Evolutionary conservation across 1,284 basidiomycete genomes (phyloP).

Genomic region (Cryptococcus sp.): DNA sequence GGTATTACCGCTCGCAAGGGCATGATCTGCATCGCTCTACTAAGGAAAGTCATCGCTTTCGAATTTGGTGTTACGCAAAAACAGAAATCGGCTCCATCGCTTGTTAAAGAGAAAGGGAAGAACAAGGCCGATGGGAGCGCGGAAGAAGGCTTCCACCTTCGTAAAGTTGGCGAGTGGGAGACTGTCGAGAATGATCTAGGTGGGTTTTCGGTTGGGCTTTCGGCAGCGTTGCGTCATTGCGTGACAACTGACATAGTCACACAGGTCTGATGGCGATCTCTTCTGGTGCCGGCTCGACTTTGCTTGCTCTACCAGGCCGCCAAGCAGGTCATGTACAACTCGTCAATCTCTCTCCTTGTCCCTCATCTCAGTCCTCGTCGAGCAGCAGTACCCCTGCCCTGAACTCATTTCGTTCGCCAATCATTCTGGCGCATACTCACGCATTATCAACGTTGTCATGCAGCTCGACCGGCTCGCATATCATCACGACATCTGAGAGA

Average conservation of each 20-base stretch:
- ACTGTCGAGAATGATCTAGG: constrained; percentile 86
- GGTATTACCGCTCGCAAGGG: constrained; percentile 77
- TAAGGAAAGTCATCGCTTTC: constrained; percentile 76
- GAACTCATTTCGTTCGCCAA: constrained; percentile 56
- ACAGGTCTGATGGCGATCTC: constrained; percentile 81
- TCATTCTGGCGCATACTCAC: constrained; percentile 82
- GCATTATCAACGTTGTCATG: constrained; percentile 75
- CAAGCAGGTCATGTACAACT: constrained; percentile 90
- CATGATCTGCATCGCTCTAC: constrained; percentile 79
- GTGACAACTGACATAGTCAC: constrained; percentile 4
- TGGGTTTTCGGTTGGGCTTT: constrained; percentile 52
- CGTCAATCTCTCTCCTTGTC: constrained; percentile 78
- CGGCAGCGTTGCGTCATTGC: not conserved
- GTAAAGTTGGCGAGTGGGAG: constrained; percentile 78
- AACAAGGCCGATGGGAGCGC: constrained; percentile 10
- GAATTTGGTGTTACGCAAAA: constrained; percentile 61
- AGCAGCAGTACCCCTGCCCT: constrained; percentile 3
- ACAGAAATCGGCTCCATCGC: constrained; percentile 11
- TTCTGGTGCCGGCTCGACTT: constrained; percentile 70
- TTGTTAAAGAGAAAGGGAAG: constrained; percentile 13
- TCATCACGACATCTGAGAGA: constrained; percentile 80
- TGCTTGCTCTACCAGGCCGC: constrained; percentile 82
- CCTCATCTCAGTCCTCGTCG: constrained; percentile 56
- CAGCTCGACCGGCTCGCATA: constrained; percentile 72
- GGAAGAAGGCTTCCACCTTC: constrained; percentile 46